Evolutionary conservation across 2,329 filamentous ascomycete genomes (phyloP), one percentile per base, ranked within the genome.

Genomic region (Trichoderma sp.): DNA sequence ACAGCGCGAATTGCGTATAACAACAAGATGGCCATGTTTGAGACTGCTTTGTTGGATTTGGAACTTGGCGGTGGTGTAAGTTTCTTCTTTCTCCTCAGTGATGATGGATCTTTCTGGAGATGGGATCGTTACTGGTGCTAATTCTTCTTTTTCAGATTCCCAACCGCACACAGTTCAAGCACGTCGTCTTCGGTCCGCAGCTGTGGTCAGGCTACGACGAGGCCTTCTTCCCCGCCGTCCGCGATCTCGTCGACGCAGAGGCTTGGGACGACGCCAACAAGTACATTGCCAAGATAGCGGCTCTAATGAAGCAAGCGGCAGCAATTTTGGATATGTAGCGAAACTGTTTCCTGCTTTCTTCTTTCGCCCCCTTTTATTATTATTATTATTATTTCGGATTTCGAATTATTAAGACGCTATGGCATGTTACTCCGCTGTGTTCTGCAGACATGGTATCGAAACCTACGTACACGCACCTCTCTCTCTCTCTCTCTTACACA

Each of bases 161-260:
- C 45, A 92, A 92, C 73, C 89, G 94, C 71, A 92, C 91, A 5
- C 95, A 98, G 80, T 99, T 93, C 84, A 97, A 96, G 78, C 95
- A 97, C 79, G 86, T 96, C 75, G 81, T 99, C 67, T 97, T 94
- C 76, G 94, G 92, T 2, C 95, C 95, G 0, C 87, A 92, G 74
- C 82, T 87, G 3, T 94, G 92, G 90, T 89, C 89, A 8, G 73
- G 72, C 58, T 73, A 77, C 58, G 75, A 78, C 60, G 74, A 74
- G 57, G 74, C 76, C 50, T 74, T 76, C 69, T 81, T 81, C 80
- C 94, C 94, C 0, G 90, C 90, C n/a, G 91, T 97, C 67, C 86
- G 92, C 67, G 94, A 97, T 74, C 89, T 90, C 9, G 83, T 97
- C 48, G 87, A 91, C 70, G 85, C 83, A 4, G 86, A 86, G 29